Base-by-base conservation (phyloP, 805 yeast genomes). In the Cyberlindnera nakhonratchasimensis region DNA sequence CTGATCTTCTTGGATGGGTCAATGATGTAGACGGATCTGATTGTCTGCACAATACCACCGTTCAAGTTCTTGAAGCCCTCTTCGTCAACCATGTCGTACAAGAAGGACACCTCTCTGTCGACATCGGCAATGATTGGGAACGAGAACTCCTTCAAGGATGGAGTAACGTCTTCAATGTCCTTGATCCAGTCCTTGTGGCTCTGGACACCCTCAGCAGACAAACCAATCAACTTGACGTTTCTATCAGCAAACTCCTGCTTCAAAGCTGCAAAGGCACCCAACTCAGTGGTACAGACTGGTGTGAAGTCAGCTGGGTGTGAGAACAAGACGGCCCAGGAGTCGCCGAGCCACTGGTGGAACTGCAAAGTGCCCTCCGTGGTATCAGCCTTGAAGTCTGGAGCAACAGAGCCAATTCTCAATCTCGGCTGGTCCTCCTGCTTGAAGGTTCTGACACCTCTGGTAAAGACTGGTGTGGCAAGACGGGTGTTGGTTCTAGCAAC, bases 301-400 rank as follows among this genome's bases (percentile, higher is more conserved):
- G 97, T 89, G 75, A 87, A 90, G 66, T 89, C 97, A 42, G 89
- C 96, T 49, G 97, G 97, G 67, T 89, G 97, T 20, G 95, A 86
- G 70, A 89, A 89, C 59, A 89, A 72, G 39, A 89, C 81, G 36
- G 82, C 80, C 97, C 97, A 89, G 35, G 82, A 76, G 67, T 84
- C 79, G 37, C 91, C 91, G 55, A 88, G 72, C 73, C 73, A 89
- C 48, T 90, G 82, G 70, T 89, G 95, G 80, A 89, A 89, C 53
- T 86, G 79, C 61, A 89, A 79, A 50, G 78, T 77, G 45, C 97
- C 97, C 50, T 72, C 73, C 46, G 96, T 86, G 43, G 96, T 79
- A 51, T 78, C 79, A 46, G 95, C 91, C 48, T 73, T 70, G 75
- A 89, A 89, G 66, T 90, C 82, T 62, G 97, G 97, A 45, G 95